Evolutionary conservation across 345 rosid species (phyloP), one percentile per base, ranked within the genome.

Genomic region (Hevea brasiliensis): DNA sequence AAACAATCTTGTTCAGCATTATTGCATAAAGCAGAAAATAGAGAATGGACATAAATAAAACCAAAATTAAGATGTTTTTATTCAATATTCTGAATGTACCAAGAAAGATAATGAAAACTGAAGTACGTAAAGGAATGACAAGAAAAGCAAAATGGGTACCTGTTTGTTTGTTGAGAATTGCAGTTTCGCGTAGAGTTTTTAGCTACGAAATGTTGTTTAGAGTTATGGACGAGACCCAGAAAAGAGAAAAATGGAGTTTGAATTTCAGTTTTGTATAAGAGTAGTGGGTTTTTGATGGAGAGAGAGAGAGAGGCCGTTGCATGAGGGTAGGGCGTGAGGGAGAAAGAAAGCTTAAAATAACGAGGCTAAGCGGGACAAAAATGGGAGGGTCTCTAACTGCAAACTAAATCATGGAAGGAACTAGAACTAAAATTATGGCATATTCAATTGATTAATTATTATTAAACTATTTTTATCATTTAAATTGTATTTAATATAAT

Each of bases 231-330:
- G 27, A 56, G 62, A 72, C 48, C 68, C 67, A 61, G 37, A 32
- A 27, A 74, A 64, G 64, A 60, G 45, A 50, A 69, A 72, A 79
- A 24, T 53, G 64, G 62, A 77, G 59, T 53, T 51, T 12, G 76
- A 59, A 37, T 10, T 62, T 67, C 51, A 73, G 60, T 50, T 73
- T 50, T 67, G 69, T 65, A 40, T 1, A 55, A 47, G 55, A 47
- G 27, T 7, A 2, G 56, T 41, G 26, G 66, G 55, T 12, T 72
- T n/a, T 53, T 51, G 73, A 61, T 32, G 40, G 79, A 60, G 68
- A 71, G 72, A 51, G n/a, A n/a, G 74, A 64, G 67, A 71, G 76
- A 65, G 74, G 53, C 44, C 80, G 72, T 76, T 76, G 83, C 75
- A 76, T 77, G 67, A 72, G 69, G 50, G 5, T 32, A 66, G 72